These are phyloP conservation scores for Setaria viridis DNA, from an alignment of 202 grass and related monocot genomes.

Conservation along the genomic window DNA sequence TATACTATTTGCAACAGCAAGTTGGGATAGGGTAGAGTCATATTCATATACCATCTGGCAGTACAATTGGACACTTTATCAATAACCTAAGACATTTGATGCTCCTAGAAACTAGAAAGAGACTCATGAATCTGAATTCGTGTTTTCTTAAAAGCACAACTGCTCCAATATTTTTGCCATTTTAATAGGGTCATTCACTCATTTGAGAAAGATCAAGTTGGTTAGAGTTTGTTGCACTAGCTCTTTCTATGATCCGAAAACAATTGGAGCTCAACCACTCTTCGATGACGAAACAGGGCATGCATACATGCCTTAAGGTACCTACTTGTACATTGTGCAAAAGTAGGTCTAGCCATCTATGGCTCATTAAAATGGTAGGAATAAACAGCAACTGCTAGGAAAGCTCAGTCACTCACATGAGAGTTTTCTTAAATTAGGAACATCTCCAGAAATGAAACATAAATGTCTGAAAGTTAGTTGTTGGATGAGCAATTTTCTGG, in stretches of 20 bases:
- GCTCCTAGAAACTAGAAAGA: constrained; percentile 7
- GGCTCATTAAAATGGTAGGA: background rate
- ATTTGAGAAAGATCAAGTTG: background rate
- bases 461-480: constrained; percentile 13
- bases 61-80: background rate
- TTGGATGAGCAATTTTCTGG: background rate
- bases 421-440: background rate
- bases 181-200: background rate
- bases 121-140: background rate
- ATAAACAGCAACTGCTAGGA: background rate
- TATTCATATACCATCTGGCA: background rate
- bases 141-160: background rate
- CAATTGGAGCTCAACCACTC: constrained; percentile 37
- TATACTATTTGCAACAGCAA: background rate
- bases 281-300: background rate
- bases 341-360: constrained; percentile 11
- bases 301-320: background rate
- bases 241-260: constrained; percentile 4
- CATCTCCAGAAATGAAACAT: background rate
- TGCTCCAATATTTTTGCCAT: constrained; percentile 11
- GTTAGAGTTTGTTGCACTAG: background rate
- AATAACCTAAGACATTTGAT: background rate
- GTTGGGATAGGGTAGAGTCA: background rate
- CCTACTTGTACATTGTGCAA: background rate
- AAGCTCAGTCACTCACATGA: background rate